Evolutionary conservation across 2,329 filamentous ascomycete genomes (phyloP), one percentile per base, ranked within the genome.

Genomic region (Dactylellina leptospora): DNA sequence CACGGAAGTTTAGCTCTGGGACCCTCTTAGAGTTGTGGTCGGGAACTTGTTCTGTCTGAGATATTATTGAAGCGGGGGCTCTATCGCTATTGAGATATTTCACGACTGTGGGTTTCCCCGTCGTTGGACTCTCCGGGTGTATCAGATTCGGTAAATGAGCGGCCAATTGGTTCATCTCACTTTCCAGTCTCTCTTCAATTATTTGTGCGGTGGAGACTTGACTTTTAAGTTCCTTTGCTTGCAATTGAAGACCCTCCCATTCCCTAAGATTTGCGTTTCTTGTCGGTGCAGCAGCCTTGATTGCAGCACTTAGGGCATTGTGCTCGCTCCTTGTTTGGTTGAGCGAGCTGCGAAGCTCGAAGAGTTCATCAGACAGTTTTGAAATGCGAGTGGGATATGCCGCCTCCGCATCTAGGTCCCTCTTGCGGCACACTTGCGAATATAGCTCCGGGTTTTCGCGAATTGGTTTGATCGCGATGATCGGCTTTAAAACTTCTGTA

Each of bases 381-480:
- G 82, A 80, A 76, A 90, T 90, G 59, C 81, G 84, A 6, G 81
- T 79, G 0, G 88, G 86, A 75, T 87, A 83, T 11, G 80, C 77
- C 36, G 84, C 82, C 74, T 86, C 85, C 23, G 79, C 76, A 68
- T 79, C 83, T 81, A 97, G 97, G 79, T 97, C 97, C 76, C 95
- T 88, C 75, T 92, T 88, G 70, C 89, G 79, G 80, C 91, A 96
- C 78, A 96, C 97, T 75, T 89, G 84, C 76, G 90, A 85, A 82
- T 97, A 90, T 13, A 96, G 84, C 11, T 88, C 86, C 13, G 90
- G 87, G 80, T 96, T 90, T 78, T 92, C 86, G 66, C 93, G 92
- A 79, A 99, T 96, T 81, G 95, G 89, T 79, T 91, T 93, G 78
- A 96, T 85, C 81, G 97, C 90, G 75, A 96, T 85, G 48, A 85